These are phyloP conservation scores for Penicillium polonicum DNA, from an alignment of 2,329 filamentous ascomycete species.

Conservation along the genomic window DNA sequence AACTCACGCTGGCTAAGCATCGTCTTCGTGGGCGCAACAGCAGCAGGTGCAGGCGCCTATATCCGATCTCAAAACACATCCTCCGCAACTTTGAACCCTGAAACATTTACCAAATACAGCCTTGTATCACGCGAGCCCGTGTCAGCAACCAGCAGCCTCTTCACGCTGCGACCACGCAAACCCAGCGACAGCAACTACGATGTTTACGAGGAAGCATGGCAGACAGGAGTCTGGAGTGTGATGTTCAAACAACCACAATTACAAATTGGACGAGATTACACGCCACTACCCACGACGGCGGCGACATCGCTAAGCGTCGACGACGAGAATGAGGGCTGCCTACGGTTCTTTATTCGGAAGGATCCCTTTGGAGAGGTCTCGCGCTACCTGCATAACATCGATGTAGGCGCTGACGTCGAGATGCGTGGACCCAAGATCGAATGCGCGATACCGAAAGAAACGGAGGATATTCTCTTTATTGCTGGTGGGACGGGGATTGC, in stretches of 20 bases:
- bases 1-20: constrained; percentile 37
- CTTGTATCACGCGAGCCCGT: constrained; percentile 45
- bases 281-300: constrained; percentile 62
- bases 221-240: constrained; percentile 75
- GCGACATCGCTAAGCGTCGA: constrained; percentile 24
- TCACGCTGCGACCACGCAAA: constrained; percentile 42
- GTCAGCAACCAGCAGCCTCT: constrained; percentile 49
- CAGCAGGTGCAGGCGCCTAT: constrained; percentile 39
- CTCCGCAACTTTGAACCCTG: constrained; percentile 35
- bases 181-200: constrained; percentile 33
- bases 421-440: constrained; percentile 77
- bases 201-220: constrained; percentile 52
- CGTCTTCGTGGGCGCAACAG: constrained; percentile 34
- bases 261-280: constrained; percentile 89
- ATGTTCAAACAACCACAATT: constrained; percentile 93
- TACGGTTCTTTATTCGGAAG: constrained; percentile 76
- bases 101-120: constrained; percentile 43
- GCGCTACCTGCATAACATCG: constrained; percentile 68
- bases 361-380: constrained; percentile 83
- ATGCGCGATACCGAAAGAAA: constrained; percentile 57
- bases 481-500: constrained; percentile 92
- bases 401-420: constrained; percentile 64
- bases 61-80: constrained; percentile 28
- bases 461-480: constrained; percentile 70
- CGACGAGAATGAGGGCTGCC: constrained; percentile 38